Base-by-base conservation (phyloP, 2,329 filamentous ascomycete genomes). In the Trichoderma atrobrunneum region DNA sequence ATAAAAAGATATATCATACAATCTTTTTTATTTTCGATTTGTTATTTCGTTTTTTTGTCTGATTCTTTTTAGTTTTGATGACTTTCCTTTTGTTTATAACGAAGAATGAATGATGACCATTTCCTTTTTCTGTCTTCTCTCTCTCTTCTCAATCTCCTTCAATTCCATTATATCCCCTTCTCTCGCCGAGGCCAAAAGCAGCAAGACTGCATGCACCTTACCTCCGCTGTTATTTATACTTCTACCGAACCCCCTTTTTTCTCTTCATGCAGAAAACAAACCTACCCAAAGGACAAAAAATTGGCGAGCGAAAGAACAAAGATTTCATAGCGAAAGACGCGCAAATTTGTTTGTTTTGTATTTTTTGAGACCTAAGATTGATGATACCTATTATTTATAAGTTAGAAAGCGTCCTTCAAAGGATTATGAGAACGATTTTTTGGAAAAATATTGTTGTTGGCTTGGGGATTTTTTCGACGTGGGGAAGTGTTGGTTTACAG, bases 81-180 rank as follows among this genome's bases (percentile, higher is more conserved):
- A 70, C 54, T 73, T 73, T 65, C 69, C 59, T 51, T 43, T 68
- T 61, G 57, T 61, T 14, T 60, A 32, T 70, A 70, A 70, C 39
- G 66, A 66, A 57, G 63, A 62, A 54, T 70, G 66, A 70, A 36
- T 70, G 7, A 70, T 70, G 66, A 70, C 66, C 39, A 30, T 34
- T 73, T 62, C 70, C 39, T 56, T 56, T 43, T 28, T 30, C 28
- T 61, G 26, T 62, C 48, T 54, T 12, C 67, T 39, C 28, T 36
- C 74, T 76, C 75, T 75, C 75, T 68, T 76, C 73, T 68, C 61
- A 54, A 62, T 64, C 65, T 63, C 18, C 34, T 60, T 72, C 28
- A 54, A 51, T 68, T 16, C 11, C 30, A 21, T 60, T 56, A 60
- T 60, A 34, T 62, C 51, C 56, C 28, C 70, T 72, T 67, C 70